These are phyloP conservation scores for Trifolium subterraneum DNA, from an alignment of 306 rosid species.

Conservation along the genomic window DNA sequence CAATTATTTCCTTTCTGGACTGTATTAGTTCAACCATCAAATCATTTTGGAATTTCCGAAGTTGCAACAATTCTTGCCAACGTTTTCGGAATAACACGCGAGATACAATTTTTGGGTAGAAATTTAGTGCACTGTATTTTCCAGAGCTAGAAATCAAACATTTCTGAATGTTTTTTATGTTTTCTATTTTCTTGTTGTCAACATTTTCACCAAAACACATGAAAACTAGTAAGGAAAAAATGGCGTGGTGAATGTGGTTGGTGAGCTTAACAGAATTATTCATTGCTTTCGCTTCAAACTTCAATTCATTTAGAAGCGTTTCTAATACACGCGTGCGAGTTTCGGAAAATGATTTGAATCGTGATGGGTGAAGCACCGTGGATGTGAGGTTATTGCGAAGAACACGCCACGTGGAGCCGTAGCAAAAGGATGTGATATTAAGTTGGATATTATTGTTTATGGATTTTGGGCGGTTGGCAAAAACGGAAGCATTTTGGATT, in stretches of 20 bases:
- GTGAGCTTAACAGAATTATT: not conserved
- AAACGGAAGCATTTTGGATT: slow-evolving; percentile 36
- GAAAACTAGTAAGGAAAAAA: slow-evolving; percentile 36
- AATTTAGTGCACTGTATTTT: not conserved
- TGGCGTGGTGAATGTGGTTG: slow-evolving; percentile 12
- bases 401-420: slow-evolving; percentile 50
- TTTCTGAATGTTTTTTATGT: too few relatives aligned
- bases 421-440: slow-evolving; percentile 39
- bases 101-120: not conserved
- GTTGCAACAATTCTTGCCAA: not conserved
- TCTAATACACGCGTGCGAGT: slow-evolving; percentile 39
- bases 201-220: slow-evolving; percentile 48
- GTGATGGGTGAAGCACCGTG: slow-evolving; percentile 44
- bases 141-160: not conserved
- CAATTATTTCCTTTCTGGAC: not conserved
- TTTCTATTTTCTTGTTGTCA: not conserved
- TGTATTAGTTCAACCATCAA: not conserved
- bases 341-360: slow-evolving; percentile 30
- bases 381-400: slow-evolving; percentile 51
- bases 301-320: slow-evolving; percentile 27
- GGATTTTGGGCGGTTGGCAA: slow-evolving; percentile 44
- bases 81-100: not conserved
- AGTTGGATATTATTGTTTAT: slow-evolving; percentile 19
- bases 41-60: not conserved
- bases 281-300: not conserved